phyloP scores from a whole-genome alignment of 2,329 filamentous ascomycete species.

The Phialophora expanda region DNA sequence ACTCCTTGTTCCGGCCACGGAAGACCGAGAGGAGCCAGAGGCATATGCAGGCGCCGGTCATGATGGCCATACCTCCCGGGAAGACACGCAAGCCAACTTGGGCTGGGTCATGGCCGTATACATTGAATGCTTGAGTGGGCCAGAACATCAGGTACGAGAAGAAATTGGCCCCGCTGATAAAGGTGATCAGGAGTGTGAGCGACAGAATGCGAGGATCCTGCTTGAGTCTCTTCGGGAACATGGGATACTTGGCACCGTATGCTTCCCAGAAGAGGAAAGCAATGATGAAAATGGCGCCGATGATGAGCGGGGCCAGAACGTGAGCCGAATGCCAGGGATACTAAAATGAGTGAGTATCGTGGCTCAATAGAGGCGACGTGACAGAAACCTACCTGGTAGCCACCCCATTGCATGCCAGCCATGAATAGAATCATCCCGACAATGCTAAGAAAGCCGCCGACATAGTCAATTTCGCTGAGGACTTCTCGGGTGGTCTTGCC shows the following conservation, averaged over 20 bases:
- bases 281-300: conserved; percentile 49
- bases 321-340: conserved; percentile 53
- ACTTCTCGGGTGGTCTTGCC: conserved; percentile 43
- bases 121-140: conserved; percentile 68
- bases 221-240: conserved; percentile 52
- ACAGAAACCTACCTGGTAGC: conserved; percentile 47
- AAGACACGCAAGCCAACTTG: conserved; percentile 67
- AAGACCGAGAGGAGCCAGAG: conserved; percentile 63
- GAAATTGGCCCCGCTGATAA: conserved; percentile 65
- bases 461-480: conserved; percentile 55
- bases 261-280: conserved; percentile 54
- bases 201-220: conserved; percentile 57
- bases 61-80: conserved; percentile 67
- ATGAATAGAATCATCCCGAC: conserved; percentile 48
- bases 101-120: conserved; percentile 68
- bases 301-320: conserved; percentile 53
- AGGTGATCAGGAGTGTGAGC: conserved; percentile 63
- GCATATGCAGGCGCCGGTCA: conserved; percentile 64
- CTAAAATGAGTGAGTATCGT: conserved; percentile 35
- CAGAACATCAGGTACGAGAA: conserved; percentile 63
- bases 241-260: conserved; percentile 53
- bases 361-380: not conserved
- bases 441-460: conserved; percentile 50
- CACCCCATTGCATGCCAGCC: conserved; percentile 59
- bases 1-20: conserved; percentile 61